phyloP scores from a whole-genome alignment of 1,284 basidiomycete species.

The Porodaedalea pini region DNA sequence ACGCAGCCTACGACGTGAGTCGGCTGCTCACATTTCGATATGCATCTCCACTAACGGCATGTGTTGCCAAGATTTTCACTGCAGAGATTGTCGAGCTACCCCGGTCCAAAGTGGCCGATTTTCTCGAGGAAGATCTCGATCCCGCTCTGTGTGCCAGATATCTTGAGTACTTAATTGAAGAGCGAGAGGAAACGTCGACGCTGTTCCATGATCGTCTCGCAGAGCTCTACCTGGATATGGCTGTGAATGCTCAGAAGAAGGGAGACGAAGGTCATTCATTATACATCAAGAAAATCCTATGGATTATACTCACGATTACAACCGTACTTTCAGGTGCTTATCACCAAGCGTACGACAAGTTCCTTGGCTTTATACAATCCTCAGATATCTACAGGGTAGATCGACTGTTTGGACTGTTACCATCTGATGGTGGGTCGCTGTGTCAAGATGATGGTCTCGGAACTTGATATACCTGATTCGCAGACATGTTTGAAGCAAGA shows the following conservation, averaged over 20 bases:
- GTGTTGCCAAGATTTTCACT: constrained; percentile 74
- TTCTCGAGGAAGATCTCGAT: constrained; percentile 66
- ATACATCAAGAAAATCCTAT: not conserved
- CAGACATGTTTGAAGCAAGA: constrained; percentile 82
- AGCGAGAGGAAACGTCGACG: constrained; percentile 64
- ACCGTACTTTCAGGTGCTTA: constrained; percentile 39
- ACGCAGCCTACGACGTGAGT: constrained; percentile 73
- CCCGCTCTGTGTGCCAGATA: constrained; percentile 70
- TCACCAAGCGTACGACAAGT: constrained; percentile 56
- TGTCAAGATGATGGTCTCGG: not conserved
- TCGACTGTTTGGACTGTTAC: constrained; percentile 73
- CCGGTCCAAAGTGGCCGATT: constrained; percentile 69
- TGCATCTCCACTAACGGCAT: not conserved
- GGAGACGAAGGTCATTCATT: constrained; percentile 49
- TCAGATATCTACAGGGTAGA: constrained; percentile 77
- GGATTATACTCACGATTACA: constrained; percentile 8
- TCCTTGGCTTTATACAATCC: constrained; percentile 74
- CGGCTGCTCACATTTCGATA: too few relatives aligned
- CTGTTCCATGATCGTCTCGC: constrained; percentile 86
- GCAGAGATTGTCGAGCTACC: constrained; percentile 92
- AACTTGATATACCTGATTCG: constrained; percentile 9
- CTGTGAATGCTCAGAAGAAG: constrained; percentile 49
- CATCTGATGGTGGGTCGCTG: constrained; percentile 59
- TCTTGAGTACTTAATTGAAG: constrained; percentile 83
- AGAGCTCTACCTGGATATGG: constrained; percentile 76